Evolutionary conservation across 345 rosid genomes (phyloP).

Genomic region (Linum usitatissimum): DNA sequence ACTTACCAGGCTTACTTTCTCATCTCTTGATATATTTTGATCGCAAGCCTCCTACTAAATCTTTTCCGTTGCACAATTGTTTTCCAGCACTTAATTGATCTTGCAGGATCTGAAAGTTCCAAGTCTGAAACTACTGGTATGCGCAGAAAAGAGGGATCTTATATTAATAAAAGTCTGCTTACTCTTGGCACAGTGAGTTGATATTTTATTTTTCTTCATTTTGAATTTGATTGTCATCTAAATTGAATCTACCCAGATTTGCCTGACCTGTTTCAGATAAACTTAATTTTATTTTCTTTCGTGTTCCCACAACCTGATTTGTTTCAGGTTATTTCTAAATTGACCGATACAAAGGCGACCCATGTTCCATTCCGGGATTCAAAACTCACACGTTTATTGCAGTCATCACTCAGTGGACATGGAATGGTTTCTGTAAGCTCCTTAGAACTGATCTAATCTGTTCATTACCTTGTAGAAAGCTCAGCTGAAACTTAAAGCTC

Average conservation of each 20-base stretch:
- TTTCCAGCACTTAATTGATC: conserved; percentile 57
- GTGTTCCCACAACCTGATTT: background rate
- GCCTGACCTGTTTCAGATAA: no score
- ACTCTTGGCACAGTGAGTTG: conserved; percentile 60
- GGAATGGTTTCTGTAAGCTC: conserved; percentile 55
- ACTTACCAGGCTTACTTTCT: conserved; percentile 11
- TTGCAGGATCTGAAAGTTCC: conserved; percentile 75
- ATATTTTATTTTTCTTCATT: background rate
- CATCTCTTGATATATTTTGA: conserved; percentile 3
- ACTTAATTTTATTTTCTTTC: no score
- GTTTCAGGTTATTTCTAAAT: conserved; percentile 51
- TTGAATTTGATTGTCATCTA: conserved; percentile 1
- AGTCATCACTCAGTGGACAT: conserved; percentile 65
- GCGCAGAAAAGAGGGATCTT: conserved; percentile 69
- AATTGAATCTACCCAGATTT: background rate
- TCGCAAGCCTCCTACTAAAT: conserved; percentile 2
- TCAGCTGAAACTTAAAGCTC: background rate
- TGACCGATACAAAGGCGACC: conserved; percentile 53
- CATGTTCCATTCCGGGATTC: conserved; percentile 72
- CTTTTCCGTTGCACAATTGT: conserved; percentile 4
- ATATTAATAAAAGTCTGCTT: conserved; percentile 61
- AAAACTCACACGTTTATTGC: conserved; percentile 61
- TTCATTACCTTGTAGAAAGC: background rate
- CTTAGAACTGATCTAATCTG: conserved; percentile 4
- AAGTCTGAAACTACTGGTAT: conserved; percentile 65